phyloP scores from a whole-genome alignment of 164 flowering plant genomes.

The Paratinospora sagittata region DNA sequence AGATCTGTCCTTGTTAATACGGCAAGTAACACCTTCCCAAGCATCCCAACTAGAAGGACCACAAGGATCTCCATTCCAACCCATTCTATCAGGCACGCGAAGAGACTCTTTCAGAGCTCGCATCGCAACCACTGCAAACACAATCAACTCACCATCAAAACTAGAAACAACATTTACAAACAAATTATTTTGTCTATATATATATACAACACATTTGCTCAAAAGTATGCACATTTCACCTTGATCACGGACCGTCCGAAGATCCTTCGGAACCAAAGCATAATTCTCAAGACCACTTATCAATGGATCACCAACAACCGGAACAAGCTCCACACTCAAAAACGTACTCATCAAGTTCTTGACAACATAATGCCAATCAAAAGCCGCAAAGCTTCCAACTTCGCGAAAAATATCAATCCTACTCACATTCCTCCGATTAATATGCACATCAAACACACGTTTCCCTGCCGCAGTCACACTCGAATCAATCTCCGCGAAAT shows the following conservation, averaged over 20 bases:
- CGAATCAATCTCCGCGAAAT: constrained; percentile 86
- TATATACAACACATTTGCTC: not conserved
- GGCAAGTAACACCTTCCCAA: constrained; percentile 99
- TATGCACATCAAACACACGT: constrained; percentile 76
- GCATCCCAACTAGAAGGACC: constrained; percentile 97
- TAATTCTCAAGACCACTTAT: constrained; percentile 88
- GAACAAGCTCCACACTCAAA: constrained; percentile 60
- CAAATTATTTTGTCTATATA: not conserved
- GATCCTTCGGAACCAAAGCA: constrained; percentile 78
- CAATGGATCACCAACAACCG: constrained; percentile 63
- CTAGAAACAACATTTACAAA: no score
- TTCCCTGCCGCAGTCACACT: constrained; percentile 50
- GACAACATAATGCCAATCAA: constrained; percentile 52
- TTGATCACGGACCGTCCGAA: constrained; percentile 67
- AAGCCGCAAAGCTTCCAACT: constrained; percentile 76
- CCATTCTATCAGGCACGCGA: constrained; percentile 92
- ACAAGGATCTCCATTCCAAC: constrained; percentile 99
- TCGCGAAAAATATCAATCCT: constrained; percentile 64
- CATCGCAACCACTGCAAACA: constrained; percentile 70
- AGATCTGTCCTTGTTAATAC: constrained; percentile 35
- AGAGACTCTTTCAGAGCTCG: constrained; percentile 77
- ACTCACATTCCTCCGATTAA: constrained; percentile 61
- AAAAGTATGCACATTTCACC: constrained; percentile 35
- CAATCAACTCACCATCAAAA: not conserved
- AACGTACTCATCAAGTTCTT: constrained; percentile 62